Percentiles rank a stretch among this genome's conserved stretches.
Evolutionary conservation across 352 stramenopile species (phyloP).

Genomic region (Phytophthora cactorum): DNA sequence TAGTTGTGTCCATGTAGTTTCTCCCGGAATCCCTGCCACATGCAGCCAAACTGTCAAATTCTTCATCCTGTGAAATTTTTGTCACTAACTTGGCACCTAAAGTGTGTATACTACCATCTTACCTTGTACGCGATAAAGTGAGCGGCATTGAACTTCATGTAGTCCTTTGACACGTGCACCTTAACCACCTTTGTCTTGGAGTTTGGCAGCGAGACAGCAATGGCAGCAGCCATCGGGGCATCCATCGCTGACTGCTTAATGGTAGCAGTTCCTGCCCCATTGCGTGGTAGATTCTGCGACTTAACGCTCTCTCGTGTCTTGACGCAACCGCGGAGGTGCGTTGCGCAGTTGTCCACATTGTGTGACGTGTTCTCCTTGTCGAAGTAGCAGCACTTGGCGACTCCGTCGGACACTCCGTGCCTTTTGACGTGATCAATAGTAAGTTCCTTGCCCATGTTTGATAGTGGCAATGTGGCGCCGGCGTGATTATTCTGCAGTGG

Average conservation of each 20-base stretch:
- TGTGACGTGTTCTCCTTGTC: neutral
- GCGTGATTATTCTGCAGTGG: neutral
- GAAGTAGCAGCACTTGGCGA: neutral
- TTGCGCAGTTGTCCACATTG: no score
- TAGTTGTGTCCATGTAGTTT: constrained; percentile 98
- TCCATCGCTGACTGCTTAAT: neutral
- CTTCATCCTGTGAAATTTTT: no score
- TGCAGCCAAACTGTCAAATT: constrained; percentile 1
- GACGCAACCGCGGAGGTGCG: no score
- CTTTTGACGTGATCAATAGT: neutral
- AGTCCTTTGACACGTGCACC: constrained; percentile 88
- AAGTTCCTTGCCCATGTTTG: neutral
- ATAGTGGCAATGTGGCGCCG: neutral
- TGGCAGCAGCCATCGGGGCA: neutral
- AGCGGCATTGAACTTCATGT: constrained; percentile 91
- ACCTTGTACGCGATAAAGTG: constrained; percentile 91
- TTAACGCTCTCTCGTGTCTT: neutral
- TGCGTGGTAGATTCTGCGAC: neutral
- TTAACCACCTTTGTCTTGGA: constrained; percentile 61
- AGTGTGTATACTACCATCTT: neutral
- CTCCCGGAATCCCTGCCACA: constrained; percentile 92
- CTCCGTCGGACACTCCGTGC: neutral
- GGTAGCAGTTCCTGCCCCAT: neutral
- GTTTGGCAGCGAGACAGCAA: constrained; percentile 9
- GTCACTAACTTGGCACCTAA: neutral